These are phyloP conservation scores for Malus hybrid DNA, from an alignment of 331 rosid species.

Conservation along the genomic window DNA sequence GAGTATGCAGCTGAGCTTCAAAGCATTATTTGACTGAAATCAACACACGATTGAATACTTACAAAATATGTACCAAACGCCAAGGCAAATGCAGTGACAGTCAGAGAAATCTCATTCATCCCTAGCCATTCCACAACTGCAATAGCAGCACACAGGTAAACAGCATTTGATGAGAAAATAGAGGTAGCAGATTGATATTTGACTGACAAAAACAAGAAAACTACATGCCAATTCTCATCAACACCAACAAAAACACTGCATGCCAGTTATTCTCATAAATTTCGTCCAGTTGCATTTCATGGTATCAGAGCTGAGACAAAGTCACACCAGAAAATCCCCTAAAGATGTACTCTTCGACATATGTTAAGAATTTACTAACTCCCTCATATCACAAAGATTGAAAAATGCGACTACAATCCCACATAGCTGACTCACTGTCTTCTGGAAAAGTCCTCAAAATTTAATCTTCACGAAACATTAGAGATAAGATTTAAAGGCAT, in stretches of 20 bases:
- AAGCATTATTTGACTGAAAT: background rate
- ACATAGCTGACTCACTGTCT: too few relatives aligned
- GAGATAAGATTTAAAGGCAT: too few relatives aligned
- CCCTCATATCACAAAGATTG: too few relatives aligned
- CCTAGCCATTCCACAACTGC: slow-evolving; percentile 73
- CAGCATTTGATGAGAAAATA: background rate
- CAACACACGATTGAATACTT: slow-evolving; percentile 24
- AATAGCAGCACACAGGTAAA: slow-evolving; percentile 1
- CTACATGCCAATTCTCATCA: background rate
- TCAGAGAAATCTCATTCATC: slow-evolving; percentile 35
- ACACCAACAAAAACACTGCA: background rate
- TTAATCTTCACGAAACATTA: too few relatives aligned
- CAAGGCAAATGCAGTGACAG: slow-evolving; percentile 36
- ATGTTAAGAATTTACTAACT: too few relatives aligned
- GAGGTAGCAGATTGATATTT: background rate
- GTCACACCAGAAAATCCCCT: background rate
- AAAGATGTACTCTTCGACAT: background rate
- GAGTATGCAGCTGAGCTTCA: background rate
- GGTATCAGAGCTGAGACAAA: background rate
- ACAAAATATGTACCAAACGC: slow-evolving; percentile 65
- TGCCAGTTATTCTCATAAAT: background rate
- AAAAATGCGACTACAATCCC: too few relatives aligned
- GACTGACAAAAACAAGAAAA: background rate
- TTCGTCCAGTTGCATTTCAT: too few relatives aligned
- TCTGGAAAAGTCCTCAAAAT: too few relatives aligned